These are phyloP conservation scores for Paxillus ammoniavirescens DNA, from an alignment of 768 basidiomycete genomes.

Conservation along the genomic window DNA sequence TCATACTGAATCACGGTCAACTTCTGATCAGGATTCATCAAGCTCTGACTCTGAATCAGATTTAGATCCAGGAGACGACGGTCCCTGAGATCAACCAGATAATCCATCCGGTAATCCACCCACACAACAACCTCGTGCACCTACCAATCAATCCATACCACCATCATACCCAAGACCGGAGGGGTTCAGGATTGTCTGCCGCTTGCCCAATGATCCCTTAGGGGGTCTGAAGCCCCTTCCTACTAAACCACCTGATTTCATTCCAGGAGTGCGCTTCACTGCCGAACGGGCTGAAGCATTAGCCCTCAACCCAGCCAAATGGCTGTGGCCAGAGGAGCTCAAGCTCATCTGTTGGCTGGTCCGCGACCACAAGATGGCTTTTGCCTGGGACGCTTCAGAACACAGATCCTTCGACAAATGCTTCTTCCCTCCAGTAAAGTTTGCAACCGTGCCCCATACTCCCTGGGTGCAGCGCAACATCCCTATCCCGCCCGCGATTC, in stretches of 20 bases:
- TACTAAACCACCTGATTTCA: background rate
- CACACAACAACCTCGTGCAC: too few relatives aligned
- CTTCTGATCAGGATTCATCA: too few relatives aligned
- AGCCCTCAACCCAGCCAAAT: background rate
- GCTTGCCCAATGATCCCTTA: background rate
- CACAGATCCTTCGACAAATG: conserved; percentile 31
- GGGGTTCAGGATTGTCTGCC: background rate
- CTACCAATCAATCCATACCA: too few relatives aligned
- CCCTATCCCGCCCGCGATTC: conserved; percentile 28
- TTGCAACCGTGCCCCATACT: conserved; percentile 33
- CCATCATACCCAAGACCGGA: too few relatives aligned
- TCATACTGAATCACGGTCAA: too few relatives aligned
- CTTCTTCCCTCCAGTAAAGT: conserved; percentile 31
- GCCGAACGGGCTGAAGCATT: background rate
- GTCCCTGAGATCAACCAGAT: too few relatives aligned
- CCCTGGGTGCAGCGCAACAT: conserved; percentile 34
- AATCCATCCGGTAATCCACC: too few relatives aligned
- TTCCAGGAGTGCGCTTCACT: background rate
- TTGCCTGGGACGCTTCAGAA: conserved; percentile 40
- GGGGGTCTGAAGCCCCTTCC: background rate
- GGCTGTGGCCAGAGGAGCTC: background rate
- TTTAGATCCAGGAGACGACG: too few relatives aligned
- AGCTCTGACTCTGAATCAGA: too few relatives aligned
- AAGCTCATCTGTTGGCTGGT: background rate
- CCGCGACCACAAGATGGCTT: conserved; percentile 22